Percentiles rank a stretch among this genome's conserved stretches.
Evolutionary conservation across 371 early-diverging fungal genomes (phyloP).

Genomic region (Fennellomyces sp.): DNA sequence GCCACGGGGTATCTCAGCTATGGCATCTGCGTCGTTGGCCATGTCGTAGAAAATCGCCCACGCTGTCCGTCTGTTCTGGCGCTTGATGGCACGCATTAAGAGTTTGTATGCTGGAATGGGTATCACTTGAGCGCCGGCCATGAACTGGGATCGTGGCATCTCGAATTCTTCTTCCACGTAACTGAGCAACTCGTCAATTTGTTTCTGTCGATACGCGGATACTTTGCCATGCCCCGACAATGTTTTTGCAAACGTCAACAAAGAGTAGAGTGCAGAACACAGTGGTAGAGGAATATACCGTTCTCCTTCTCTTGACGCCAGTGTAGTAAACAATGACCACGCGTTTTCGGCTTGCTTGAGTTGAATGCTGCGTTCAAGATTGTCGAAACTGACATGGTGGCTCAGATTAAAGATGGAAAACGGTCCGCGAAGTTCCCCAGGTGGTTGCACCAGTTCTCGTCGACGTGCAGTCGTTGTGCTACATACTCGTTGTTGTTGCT

Average conservation of each 20-base stretch:
- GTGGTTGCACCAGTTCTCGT: not conserved
- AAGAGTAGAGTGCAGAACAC: conserved; percentile 35
- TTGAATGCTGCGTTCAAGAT: conserved; percentile 41
- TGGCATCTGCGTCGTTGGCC: conserved; percentile 11
- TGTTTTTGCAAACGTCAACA: conserved; percentile 34
- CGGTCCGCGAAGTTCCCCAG: conserved; percentile 5
- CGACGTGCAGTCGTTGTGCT: conserved; percentile 1
- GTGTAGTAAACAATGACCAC: conserved; percentile 39
- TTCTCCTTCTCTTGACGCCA: conserved; percentile 23
- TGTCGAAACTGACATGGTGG: conserved; percentile 23
- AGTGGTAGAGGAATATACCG: conserved; percentile 28
- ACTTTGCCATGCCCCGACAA: conserved; percentile 13
- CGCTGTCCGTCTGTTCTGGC: conserved; percentile 10
- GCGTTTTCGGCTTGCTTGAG: conserved; percentile 42
- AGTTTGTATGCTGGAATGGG: conserved; percentile 36
- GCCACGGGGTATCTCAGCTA: conserved; percentile 20
- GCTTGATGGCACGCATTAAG: conserved; percentile 22
- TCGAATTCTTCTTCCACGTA: conserved; percentile 29
- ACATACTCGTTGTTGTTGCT: not conserved
- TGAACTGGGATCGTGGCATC: conserved; percentile 20
- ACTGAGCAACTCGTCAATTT: conserved; percentile 29
- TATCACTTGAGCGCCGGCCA: conserved; percentile 22
- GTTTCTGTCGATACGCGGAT: conserved; percentile 23
- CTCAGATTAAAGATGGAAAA: conserved; percentile 20
- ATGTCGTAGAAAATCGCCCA: conserved; percentile 30